These are phyloP conservation scores for Lactarius psammicola DNA, from an alignment of 768 basidiomycete genomes.

Conservation along the genomic window DNA sequence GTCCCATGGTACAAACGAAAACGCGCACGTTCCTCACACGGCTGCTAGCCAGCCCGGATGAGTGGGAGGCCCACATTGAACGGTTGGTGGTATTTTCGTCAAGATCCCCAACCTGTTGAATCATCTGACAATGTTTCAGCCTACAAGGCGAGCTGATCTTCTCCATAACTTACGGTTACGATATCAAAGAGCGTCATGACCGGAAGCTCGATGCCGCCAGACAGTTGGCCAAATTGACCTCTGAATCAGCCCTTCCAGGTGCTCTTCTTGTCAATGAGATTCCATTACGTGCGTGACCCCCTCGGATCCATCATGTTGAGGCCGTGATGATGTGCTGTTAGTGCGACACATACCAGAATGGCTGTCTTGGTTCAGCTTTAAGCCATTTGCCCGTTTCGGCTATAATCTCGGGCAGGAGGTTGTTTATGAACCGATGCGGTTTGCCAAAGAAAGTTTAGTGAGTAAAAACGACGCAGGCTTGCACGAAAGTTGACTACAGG, in stretches of 20 bases:
- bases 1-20: slow-evolving; percentile 2
- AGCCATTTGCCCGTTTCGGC: slow-evolving; percentile 12
- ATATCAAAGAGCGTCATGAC: background rate
- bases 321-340: background rate
- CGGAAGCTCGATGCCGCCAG: background rate
- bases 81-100: background rate
- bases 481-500: background rate
- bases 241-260: background rate
- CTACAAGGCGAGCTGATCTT: slow-evolving; percentile 6
- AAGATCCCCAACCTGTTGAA: no score
- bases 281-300: slow-evolving; percentile 11
- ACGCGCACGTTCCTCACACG: slow-evolving; percentile 1
- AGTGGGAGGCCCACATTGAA: slow-evolving; percentile 5
- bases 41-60: background rate
- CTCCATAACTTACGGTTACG: slow-evolving; percentile 12
- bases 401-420: background rate
- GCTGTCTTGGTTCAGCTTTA: slow-evolving; percentile 13
- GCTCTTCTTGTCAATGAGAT: slow-evolving; percentile 21
- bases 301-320: background rate
- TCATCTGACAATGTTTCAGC: background rate
- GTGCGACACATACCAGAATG: slow-evolving; percentile 17
- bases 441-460: slow-evolving; percentile 19
- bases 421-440: slow-evolving; percentile 12
- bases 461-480: background rate
- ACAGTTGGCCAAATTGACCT: background rate